These are phyloP conservation scores for Pseudozyma pruni DNA, from an alignment of 1,284 basidiomycete species.

Conservation along the genomic window DNA sequence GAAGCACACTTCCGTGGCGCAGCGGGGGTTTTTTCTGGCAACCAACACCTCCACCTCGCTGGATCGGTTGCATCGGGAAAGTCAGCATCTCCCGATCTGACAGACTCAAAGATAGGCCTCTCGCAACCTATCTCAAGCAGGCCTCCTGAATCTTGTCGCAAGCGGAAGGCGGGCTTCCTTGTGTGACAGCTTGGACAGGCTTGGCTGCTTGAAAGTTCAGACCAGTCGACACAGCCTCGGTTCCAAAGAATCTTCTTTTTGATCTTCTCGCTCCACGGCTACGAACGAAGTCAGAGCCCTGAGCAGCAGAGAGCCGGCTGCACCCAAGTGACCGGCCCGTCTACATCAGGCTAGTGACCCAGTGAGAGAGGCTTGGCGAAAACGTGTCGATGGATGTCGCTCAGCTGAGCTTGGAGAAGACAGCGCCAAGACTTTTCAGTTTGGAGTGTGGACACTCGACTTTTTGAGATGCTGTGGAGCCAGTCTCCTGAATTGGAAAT, in stretches of 20 bases:
- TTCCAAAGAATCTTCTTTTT: constrained; percentile 28
- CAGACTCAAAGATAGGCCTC: no score
- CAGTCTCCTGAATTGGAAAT: no score
- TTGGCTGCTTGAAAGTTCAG: no score
- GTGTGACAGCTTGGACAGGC: no score
- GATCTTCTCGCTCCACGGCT: not conserved
- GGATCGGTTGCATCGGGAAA: not conserved
- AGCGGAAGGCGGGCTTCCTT: no score
- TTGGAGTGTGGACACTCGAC: not conserved
- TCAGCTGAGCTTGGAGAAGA: not conserved
- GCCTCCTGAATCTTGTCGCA: no score
- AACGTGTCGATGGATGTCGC: constrained; percentile 12
- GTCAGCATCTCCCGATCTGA: not conserved
- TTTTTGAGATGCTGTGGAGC: not conserved
- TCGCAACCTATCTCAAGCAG: no score
- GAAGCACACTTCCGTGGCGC: not conserved
- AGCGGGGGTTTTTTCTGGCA: not conserved
- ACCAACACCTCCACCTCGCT: constrained; percentile 28
- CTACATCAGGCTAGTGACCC: not conserved
- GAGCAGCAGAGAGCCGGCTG: not conserved
- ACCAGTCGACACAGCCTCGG: constrained; percentile 20
- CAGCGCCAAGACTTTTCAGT: constrained; percentile 21
- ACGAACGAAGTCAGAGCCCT: not conserved
- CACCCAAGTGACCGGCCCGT: no score
- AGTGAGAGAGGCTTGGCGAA: constrained; percentile 15